These are phyloP conservation scores for Phytophthora multivora DNA, from an alignment of 352 stramenopile genomes.

Conservation along the genomic window DNA sequence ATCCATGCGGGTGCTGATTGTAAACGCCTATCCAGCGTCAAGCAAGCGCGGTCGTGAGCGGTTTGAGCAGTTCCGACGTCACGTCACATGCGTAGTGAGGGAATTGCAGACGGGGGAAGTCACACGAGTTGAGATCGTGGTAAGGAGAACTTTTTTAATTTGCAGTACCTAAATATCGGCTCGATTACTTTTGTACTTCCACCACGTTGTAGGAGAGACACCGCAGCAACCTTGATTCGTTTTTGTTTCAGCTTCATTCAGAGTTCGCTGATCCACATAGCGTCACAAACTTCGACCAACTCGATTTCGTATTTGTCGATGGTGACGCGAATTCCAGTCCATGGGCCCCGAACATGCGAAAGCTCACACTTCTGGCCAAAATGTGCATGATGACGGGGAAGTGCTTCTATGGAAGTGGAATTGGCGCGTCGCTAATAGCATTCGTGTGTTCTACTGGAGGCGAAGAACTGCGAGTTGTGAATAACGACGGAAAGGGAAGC, in stretches of 20 bases:
- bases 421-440: constrained; percentile 63
- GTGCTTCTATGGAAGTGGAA: constrained; percentile 68
- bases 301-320: constrained; percentile 84
- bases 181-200: background rate
- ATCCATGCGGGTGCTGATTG: constrained; percentile 70
- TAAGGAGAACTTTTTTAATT: constrained; percentile 26
- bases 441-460: constrained; percentile 79
- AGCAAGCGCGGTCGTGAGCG: constrained; percentile 49
- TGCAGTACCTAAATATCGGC: background rate
- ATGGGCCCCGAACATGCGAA: constrained; percentile 65
- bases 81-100: constrained; percentile 51
- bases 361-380: constrained; percentile 69
- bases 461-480: constrained; percentile 61
- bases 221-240: constrained; percentile 69
- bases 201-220: constrained; percentile 71
- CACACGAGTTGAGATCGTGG: constrained; percentile 62
- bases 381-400: constrained; percentile 92
- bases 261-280: constrained; percentile 59
- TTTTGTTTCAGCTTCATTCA: constrained; percentile 79
- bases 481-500: constrained; percentile 62
- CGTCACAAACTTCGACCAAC: constrained; percentile 81
- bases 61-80: constrained; percentile 57
- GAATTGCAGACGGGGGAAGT: constrained; percentile 70
- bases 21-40: constrained; percentile 62
- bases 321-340: constrained; percentile 66